phyloP scores from a whole-genome alignment of 805 yeast genomes.

The Hanseniaspora meyeri region DNA sequence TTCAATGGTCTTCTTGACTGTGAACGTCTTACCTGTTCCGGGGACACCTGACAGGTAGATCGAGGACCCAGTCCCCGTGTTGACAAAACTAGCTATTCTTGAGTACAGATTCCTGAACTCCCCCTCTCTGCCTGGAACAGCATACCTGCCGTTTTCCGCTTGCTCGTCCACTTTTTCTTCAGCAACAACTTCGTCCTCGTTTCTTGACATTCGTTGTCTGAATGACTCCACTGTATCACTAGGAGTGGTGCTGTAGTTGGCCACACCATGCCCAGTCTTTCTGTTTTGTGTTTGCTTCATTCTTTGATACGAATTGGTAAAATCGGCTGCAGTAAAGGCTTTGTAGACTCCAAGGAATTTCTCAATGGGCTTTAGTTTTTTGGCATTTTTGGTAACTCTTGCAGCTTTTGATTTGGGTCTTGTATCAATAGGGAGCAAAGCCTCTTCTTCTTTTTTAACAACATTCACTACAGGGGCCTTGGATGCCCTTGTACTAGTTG shows the following conservation, averaged over 20 bases:
- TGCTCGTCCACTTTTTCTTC: conserved; percentile 8
- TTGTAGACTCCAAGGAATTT: background rate
- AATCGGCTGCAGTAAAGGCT: conserved; percentile 5
- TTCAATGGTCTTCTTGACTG: conserved; percentile 72
- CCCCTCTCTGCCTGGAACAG: conserved; percentile 71
- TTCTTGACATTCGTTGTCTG: background rate
- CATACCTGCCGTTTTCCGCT: background rate
- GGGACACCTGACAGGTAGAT: conserved; percentile 93
- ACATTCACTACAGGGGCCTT: too few species aligned
- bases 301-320: conserved; percentile 11
- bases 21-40: conserved; percentile 94
- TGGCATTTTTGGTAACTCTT: background rate
- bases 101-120: conserved; percentile 63
- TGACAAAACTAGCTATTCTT: conserved; percentile 59
- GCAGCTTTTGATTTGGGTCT: too few species aligned
- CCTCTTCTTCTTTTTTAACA: too few species aligned
- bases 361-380: background rate
- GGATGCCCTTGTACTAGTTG: too few species aligned
- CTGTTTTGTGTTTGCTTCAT: conserved; percentile 14
- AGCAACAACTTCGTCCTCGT: background rate
- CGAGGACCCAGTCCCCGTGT: conserved; percentile 64
- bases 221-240: conserved; percentile 7
- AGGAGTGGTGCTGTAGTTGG: conserved; percentile 1
- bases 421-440: too few species aligned
- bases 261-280: conserved; percentile 9